Evolutionary conservation across 2,329 filamentous ascomycete genomes (phyloP).

Genomic region (Coleophoma crateriformis): DNA sequence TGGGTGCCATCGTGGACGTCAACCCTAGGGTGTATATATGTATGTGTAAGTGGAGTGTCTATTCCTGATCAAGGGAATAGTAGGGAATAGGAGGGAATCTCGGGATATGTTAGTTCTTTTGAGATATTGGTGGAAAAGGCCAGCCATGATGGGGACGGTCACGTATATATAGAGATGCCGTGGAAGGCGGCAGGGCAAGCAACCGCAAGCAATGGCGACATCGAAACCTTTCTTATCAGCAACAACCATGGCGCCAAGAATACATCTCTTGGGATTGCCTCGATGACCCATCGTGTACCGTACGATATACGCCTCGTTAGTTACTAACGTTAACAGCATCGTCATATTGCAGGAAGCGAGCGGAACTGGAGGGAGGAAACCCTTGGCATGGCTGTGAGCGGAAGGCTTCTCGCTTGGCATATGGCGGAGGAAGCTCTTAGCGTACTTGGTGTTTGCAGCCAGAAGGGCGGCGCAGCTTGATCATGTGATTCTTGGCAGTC

Average conservation of each 20-base stretch:
- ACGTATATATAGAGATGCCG: neutral
- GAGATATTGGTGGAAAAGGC: neutral
- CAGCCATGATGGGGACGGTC: neutral
- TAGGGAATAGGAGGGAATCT: constrained; percentile 25
- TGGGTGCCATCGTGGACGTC: constrained; percentile 11
- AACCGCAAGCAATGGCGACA: neutral
- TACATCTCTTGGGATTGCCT: neutral
- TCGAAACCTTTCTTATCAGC: neutral
- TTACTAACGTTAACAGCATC: too few relatives aligned
- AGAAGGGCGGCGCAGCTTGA: too few relatives aligned
- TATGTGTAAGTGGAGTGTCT: constrained; percentile 5
- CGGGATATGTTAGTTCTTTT: neutral
- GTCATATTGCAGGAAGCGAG: too few relatives aligned
- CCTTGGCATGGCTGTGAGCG: neutral
- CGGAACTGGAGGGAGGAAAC: neutral
- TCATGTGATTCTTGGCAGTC: too few relatives aligned
- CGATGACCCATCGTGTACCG: neutral
- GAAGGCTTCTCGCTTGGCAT: neutral
- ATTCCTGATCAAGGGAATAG: constrained; percentile 26
- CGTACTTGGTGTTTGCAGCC: too few relatives aligned
- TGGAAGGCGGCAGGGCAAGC: neutral
- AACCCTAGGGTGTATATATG: too few relatives aligned
- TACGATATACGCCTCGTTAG: too few relatives aligned
- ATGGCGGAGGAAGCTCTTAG: too few relatives aligned
- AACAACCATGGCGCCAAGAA: neutral